phyloP scores from a whole-genome alignment of 306 rosid genomes.

The Vicia villosa region DNA sequence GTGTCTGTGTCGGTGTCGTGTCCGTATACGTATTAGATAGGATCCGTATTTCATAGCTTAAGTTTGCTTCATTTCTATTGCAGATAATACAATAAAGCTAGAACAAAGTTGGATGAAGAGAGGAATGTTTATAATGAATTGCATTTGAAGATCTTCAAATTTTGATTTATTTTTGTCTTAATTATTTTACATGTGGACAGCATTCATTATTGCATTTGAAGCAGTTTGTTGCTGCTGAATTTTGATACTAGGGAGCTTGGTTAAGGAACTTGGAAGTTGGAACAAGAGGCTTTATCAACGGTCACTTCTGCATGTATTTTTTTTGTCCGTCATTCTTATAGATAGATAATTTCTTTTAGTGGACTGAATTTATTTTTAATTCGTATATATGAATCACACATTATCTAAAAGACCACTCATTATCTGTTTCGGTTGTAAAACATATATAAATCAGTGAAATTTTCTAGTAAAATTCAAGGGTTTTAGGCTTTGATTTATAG shows the following conservation, averaged over 20 bases:
- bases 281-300: conserved; percentile 22
- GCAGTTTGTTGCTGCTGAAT: not conserved
- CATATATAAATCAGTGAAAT: too few relatives aligned
- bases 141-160: conserved; percentile 28
- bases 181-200: not conserved
- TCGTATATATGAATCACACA: not conserved
- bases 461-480: too few relatives aligned
- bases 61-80: conserved; percentile 20
- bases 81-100: conserved; percentile 23
- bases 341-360: conserved; percentile 27
- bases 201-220: conserved; percentile 36
- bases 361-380: conserved; percentile 8
- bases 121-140: conserved; percentile 3
- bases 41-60: not conserved
- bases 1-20: too few relatives aligned
- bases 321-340: conserved; percentile 3
- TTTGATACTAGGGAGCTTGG: conserved; percentile 20
- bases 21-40: too few relatives aligned
- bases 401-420: not conserved
- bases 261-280: conserved; percentile 10
- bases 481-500: too few relatives aligned
- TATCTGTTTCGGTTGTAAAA: not conserved
- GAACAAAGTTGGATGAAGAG: conserved; percentile 15
- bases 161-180: conserved; percentile 6
- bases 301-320: not conserved